A percentile compares a stretch with the other conserved stretches of the same genome.
Conservation (phyloP, 23 red algal genomes). For the Cyanidiococcus yangmingshanensis region DNA sequence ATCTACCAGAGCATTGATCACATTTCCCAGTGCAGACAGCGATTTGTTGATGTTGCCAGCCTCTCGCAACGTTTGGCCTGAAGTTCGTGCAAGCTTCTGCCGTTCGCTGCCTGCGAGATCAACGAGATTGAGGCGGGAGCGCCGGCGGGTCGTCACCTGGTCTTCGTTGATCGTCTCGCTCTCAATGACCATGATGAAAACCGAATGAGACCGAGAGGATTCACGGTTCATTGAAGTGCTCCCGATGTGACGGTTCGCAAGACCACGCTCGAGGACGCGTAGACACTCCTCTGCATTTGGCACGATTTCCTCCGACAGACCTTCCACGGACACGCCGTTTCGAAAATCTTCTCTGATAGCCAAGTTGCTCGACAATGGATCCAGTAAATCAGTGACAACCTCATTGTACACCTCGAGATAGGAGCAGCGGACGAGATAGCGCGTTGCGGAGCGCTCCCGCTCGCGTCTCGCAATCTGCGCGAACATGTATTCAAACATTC, state of each 20-base stretch:
- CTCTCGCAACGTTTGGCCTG: constrained; percentile 71
- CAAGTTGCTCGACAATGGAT: constrained; percentile 57
- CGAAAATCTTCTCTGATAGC: constrained; percentile 80
- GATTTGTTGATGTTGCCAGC: constrained; percentile 90
- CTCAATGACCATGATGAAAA: constrained; percentile 91
- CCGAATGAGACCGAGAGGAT: constrained; percentile 85
- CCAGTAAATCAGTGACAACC: constrained; percentile 74
- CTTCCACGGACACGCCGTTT: constrained; percentile 78
- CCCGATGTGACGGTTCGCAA: constrained; percentile 52
- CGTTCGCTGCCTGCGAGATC: constrained; percentile 90
- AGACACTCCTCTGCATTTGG: constrained; percentile 43
- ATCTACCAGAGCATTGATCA: constrained; percentile 81
- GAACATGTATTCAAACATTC: constrained; percentile 24
- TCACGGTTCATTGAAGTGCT: constrained; percentile 93
- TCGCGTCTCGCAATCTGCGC: neutral
- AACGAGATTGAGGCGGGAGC: constrained; percentile 40
- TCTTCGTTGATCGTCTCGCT: constrained; percentile 35
- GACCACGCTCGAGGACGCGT: constrained; percentile 50
- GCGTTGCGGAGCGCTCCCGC: neutral
- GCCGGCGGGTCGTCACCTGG: neutral
- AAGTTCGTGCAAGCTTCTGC: constrained; percentile 56
- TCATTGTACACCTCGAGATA: constrained; percentile 99
- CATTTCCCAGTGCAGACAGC: constrained; percentile 77
- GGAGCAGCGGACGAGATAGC: constrained; percentile 72
- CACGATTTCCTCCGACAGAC: constrained; percentile 56